These are phyloP conservation scores for Cornus suecica DNA, from an alignment of 148 eudicot genomes.

Conservation along the genomic window DNA sequence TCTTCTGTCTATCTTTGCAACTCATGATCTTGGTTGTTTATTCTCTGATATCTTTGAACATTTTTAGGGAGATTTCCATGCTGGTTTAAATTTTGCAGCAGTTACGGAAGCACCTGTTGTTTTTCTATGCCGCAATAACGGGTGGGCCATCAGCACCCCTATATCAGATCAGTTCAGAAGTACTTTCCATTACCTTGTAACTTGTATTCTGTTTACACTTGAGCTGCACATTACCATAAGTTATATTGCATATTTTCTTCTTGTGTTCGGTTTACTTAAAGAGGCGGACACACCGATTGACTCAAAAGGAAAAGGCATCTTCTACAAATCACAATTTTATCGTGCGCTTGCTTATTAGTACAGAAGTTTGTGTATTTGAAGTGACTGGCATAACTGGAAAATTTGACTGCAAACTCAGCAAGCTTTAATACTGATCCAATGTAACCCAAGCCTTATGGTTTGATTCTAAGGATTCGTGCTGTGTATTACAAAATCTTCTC, in stretches of 20 bases:
- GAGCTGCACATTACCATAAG: not conserved
- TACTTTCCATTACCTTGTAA: constrained; percentile 20
- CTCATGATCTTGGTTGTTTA: not conserved
- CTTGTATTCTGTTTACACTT: not conserved
- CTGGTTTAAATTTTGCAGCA: constrained; percentile 88
- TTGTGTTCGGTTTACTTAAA: not conserved
- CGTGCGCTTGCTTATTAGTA: not conserved
- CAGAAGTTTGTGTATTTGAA: not conserved
- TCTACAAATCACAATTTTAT: not conserved
- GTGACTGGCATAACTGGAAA: not conserved
- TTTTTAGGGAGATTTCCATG: constrained; percentile 90
- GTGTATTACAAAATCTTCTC: not conserved
- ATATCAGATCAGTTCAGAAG: constrained; percentile 80
- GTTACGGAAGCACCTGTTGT: constrained; percentile 85
- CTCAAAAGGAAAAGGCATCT: not conserved
- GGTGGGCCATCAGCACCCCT: constrained; percentile 99
- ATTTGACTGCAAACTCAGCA: not conserved
- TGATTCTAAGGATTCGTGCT: not conserved
- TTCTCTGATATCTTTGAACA: not conserved
- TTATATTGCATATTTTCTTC: not conserved
- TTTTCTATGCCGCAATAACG: constrained; percentile 91
- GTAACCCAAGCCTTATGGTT: not conserved
- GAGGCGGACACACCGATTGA: not conserved
- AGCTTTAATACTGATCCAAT: not conserved
- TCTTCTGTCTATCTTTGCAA: not conserved